These are phyloP conservation scores for Trypanosomatidae sp. DNA, from an alignment of 208 protist genomes.

Conservation along the genomic window DNA sequence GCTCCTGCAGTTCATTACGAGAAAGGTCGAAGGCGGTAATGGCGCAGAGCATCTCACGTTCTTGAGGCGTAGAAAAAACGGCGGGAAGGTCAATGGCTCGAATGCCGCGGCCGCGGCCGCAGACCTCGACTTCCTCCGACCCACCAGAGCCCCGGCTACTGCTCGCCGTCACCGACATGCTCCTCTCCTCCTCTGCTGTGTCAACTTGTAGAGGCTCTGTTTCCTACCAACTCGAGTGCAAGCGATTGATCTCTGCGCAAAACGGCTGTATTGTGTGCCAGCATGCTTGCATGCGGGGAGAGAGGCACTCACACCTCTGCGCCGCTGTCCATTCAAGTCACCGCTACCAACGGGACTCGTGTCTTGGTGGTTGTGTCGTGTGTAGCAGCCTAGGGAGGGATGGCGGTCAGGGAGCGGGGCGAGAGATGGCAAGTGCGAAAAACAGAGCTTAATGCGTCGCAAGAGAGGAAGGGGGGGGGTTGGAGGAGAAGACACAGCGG, in stretches of 20 bases:
- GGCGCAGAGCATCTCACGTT: conserved; percentile 50
- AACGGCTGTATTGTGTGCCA: background rate
- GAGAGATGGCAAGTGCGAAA: background rate
- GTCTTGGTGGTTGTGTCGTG: background rate
- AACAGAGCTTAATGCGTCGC: background rate
- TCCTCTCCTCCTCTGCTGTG: background rate
- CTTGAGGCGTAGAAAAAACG: conserved; percentile 60
- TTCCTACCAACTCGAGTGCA: background rate
- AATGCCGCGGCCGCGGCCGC: conserved; percentile 70
- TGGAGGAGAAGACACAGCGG: background rate
- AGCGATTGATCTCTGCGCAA: background rate
- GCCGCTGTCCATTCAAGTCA: background rate
- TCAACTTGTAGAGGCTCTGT: background rate
- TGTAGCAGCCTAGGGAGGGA: background rate
- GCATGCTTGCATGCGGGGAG: background rate
- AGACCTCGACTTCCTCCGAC: conserved; percentile 58
- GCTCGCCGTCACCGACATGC: conserved; percentile 10
- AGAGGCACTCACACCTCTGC: background rate
- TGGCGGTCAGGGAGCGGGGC: background rate
- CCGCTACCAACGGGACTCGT: background rate
- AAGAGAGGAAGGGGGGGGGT: background rate
- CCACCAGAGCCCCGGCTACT: conserved; percentile 22
- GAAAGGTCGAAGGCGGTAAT: conserved; percentile 88
- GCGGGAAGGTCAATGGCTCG: conserved; percentile 68
- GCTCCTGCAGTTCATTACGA: conserved; percentile 61